Conservation (phyloP, 371 early-diverging fungal species). For the Mucor ambiguus region DNA sequence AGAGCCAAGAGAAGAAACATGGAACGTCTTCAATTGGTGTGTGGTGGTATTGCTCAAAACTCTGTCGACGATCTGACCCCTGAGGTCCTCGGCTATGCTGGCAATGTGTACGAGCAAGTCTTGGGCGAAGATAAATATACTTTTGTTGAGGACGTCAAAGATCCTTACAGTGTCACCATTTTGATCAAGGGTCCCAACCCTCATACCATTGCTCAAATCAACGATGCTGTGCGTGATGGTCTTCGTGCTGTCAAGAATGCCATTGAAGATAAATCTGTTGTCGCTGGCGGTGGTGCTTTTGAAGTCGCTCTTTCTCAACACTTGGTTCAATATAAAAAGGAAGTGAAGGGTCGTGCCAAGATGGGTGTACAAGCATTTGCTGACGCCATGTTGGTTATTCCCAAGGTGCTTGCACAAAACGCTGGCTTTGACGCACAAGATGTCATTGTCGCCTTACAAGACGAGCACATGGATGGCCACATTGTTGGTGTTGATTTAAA, state of each 20-base stretch:
- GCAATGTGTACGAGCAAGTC: slow-evolving; percentile 95
- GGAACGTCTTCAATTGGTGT: slow-evolving; percentile 98
- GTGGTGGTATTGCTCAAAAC: slow-evolving; percentile 98
- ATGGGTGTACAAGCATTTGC: slow-evolving; percentile 98
- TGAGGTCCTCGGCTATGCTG: slow-evolving; percentile 93
- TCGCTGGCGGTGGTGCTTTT: slow-evolving; percentile 98
- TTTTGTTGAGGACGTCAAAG: slow-evolving; percentile 97
- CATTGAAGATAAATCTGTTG: slow-evolving; percentile 89
- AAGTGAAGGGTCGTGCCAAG: slow-evolving; percentile 93
- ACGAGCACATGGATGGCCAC: slow-evolving; percentile 90
- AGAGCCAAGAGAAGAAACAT: slow-evolving; percentile 99
- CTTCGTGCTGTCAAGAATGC: slow-evolving; percentile 98
- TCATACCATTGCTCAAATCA: slow-evolving; percentile 95
- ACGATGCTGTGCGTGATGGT: slow-evolving; percentile 98
- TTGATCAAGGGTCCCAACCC: slow-evolving; percentile 97
- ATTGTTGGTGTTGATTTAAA: slow-evolving; percentile 93
- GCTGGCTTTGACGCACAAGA: slow-evolving; percentile 98
- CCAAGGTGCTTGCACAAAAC: slow-evolving; percentile 96
- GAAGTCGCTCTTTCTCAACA: slow-evolving; percentile 88
- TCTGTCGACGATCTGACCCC: slow-evolving; percentile 94
- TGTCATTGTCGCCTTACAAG: slow-evolving; percentile 92
- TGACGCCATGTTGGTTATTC: slow-evolving; percentile 94
- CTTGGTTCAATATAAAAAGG: slow-evolving; percentile 83
- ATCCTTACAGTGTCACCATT: slow-evolving; percentile 95
- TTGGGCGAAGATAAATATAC: slow-evolving; percentile 99